Conservation (phyloP, 2,329 filamentous ascomycete species). For the Fusarium coffeatum region DNA sequence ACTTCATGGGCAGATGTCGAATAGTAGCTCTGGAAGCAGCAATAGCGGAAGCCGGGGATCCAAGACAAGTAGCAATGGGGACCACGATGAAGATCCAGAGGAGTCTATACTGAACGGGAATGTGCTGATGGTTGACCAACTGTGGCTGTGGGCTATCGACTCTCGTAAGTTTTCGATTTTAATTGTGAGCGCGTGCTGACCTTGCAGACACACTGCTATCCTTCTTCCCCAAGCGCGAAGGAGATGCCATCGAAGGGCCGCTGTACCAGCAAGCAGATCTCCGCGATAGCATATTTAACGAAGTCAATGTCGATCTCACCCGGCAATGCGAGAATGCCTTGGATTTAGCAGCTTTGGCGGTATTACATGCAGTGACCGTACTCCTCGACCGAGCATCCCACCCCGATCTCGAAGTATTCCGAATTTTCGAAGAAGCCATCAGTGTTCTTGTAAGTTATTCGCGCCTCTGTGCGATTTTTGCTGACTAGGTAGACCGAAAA, state of each 20-base stretch:
- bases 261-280: slow-evolving; percentile 71
- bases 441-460: slow-evolving; percentile 64
- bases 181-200: not conserved
- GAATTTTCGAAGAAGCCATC: slow-evolving; percentile 74
- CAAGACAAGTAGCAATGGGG: slow-evolving; percentile 46
- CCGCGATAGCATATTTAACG: slow-evolving; percentile 72
- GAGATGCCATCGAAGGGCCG: slow-evolving; percentile 64
- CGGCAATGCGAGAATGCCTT: slow-evolving; percentile 70
- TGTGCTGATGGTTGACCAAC: slow-evolving; percentile 74
- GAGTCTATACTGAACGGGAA: slow-evolving; percentile 64
- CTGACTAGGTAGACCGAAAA: slow-evolving; percentile 63
- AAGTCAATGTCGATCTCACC: slow-evolving; percentile 72
- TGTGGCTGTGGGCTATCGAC: slow-evolving; percentile 71
- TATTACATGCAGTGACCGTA: slow-evolving; percentile 71
- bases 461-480: fast-evolving
- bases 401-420: slow-evolving; percentile 71
- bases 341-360: slow-evolving; percentile 71
- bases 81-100: slow-evolving; percentile 50
- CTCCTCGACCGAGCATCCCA: slow-evolving; percentile 70
- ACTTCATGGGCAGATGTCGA: slow-evolving; percentile 48
- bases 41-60: slow-evolving; percentile 44
- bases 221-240: slow-evolving; percentile 67
- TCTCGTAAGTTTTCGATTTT: slow-evolving; percentile 54
- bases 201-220: slow-evolving; percentile 61
- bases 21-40: slow-evolving; percentile 44